A percentile compares a stretch with the other conserved stretches of the same genome.
These are phyloP conservation scores for Puccinia coronata DNA, from an alignment of 1,284 basidiomycete species.

Conservation along the genomic window DNA sequence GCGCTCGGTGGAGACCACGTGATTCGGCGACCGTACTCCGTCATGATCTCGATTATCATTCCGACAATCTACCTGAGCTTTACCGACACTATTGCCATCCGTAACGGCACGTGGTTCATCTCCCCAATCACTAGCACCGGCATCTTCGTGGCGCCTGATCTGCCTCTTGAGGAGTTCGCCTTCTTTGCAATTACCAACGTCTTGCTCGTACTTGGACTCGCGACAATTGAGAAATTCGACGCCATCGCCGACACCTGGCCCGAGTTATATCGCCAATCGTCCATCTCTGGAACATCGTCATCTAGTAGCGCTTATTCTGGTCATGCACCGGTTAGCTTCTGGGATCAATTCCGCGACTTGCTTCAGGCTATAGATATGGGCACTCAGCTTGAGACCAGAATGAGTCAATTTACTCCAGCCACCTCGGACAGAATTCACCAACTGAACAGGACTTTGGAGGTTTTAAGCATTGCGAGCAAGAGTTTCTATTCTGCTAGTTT, in stretches of 20 bases:
- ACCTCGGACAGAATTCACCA: constrained; percentile 3
- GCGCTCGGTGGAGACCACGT: constrained; percentile 43
- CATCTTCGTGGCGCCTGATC: constrained; percentile 55
- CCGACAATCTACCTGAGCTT: constrained; percentile 39
- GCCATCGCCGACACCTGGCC: constrained; percentile 52
- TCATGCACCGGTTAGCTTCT: not conserved
- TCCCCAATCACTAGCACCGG: constrained; percentile 54
- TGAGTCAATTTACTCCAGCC: not conserved
- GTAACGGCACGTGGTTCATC: constrained; percentile 39
- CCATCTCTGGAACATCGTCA: not conserved
- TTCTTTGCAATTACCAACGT: constrained; percentile 58
- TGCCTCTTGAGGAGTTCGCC: constrained; percentile 56
- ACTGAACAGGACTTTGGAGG: constrained; percentile 23
- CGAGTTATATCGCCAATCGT: constrained; percentile 22
- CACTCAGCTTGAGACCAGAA: not conserved
- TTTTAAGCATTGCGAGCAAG: constrained; percentile 51
- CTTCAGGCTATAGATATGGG: not conserved
- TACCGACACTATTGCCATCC: constrained; percentile 22
- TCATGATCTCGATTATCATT: constrained; percentile 30
- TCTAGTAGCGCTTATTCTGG: not conserved
- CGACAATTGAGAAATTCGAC: constrained; percentile 56
- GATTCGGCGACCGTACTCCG: constrained; percentile 29
- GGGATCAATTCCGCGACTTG: constrained; percentile 14
- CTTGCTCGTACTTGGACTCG: constrained; percentile 55
- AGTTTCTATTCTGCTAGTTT: constrained; percentile 53